Conservation (phyloP, 805 yeast genomes). For the Schwanniomyces occidentalis region DNA sequence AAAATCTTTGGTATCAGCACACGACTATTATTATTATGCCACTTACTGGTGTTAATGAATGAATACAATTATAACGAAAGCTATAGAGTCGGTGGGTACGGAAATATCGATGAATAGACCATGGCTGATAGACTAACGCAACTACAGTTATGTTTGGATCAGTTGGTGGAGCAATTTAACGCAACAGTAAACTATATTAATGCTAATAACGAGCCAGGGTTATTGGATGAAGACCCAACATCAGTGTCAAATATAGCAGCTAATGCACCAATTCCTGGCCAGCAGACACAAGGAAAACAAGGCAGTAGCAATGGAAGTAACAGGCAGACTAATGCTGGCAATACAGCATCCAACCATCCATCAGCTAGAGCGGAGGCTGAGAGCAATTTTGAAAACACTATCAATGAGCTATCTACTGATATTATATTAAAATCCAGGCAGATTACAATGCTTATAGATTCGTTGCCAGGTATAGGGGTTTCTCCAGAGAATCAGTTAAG, state of each 20-base stretch:
- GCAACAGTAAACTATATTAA: slow-evolving; percentile 73
- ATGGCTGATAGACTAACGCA: slow-evolving; percentile 92
- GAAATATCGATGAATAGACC: not conserved
- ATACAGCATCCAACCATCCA: slow-evolving; percentile 16
- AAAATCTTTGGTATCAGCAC: no score
- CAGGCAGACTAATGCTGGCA: slow-evolving; percentile 15
- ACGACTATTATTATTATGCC: no score
- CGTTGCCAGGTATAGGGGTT: slow-evolving; percentile 91
- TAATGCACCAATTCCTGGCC: slow-evolving; percentile 50
- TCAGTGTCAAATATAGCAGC: slow-evolving; percentile 65
- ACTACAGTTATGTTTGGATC: slow-evolving; percentile 84
- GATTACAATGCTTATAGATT: slow-evolving; percentile 78
- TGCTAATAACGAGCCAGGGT: slow-evolving; percentile 36
- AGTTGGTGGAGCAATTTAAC: slow-evolving; percentile 74
- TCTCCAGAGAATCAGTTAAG: slow-evolving; percentile 71
- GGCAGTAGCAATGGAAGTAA: slow-evolving; percentile 13
- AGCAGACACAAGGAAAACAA: slow-evolving; percentile 9
- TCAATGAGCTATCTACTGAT: slow-evolving; percentile 80
- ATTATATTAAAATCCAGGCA: slow-evolving; percentile 84
- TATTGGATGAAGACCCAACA: slow-evolving; percentile 64
- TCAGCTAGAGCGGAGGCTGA: slow-evolving; percentile 16
- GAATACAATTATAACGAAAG: no score
- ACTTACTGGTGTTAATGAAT: no score
- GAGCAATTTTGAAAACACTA: slow-evolving; percentile 42
- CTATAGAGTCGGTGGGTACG: no score